Evolutionary conservation across 768 basidiomycete genomes (phyloP), one percentile per base, ranked within the genome.

Genomic region (Termitomyces sp.): DNA sequence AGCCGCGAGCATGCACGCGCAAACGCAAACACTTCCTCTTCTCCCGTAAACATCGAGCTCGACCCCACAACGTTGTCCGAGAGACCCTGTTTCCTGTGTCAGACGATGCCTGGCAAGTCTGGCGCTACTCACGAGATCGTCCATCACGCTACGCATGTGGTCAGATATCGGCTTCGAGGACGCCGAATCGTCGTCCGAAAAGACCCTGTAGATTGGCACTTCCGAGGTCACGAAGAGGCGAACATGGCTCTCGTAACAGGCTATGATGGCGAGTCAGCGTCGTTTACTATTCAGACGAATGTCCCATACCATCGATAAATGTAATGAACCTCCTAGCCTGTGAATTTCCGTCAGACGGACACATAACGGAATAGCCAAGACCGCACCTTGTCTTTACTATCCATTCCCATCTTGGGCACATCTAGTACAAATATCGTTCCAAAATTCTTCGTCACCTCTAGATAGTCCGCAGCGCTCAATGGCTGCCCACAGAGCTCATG

Each of bases 11-110:
- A 93, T 20, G 95, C 95, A 36, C 97, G 83, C 12, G 94, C 95
- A 71, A 98, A 99, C 0, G 97, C 97, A 69, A 99, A 99, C 0
- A 98, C 70, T 72, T 98, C 97, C 71, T 98, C 97, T 67, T 98
- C 95, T 4, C 96, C 95, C 0, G 88, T 89, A 69, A 98, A 98
- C 77, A 99, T 90, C 43, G 93, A 89, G 60, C 89, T 93, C 1
- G 80, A 77, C 34, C 93, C 91, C 18, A 96, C 89, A 20, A 82
- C 74, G 30, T 93, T 86, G 24, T 80, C 81, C 1, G 89, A 81
- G 0, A 98, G 77, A 20, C 94, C 94, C 93, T 95, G 62, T 33
- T 42, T 30, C 34, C 55, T 52, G n/a, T 22, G 33, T 32, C 44
- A 56, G 36, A 34, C n/a, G 55, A 43, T 59, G n/a, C 61, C 39